Evolutionary conservation across 495 filamentous ascomycete species (phyloP).

Genomic region (Aspergillus asperescens): DNA sequence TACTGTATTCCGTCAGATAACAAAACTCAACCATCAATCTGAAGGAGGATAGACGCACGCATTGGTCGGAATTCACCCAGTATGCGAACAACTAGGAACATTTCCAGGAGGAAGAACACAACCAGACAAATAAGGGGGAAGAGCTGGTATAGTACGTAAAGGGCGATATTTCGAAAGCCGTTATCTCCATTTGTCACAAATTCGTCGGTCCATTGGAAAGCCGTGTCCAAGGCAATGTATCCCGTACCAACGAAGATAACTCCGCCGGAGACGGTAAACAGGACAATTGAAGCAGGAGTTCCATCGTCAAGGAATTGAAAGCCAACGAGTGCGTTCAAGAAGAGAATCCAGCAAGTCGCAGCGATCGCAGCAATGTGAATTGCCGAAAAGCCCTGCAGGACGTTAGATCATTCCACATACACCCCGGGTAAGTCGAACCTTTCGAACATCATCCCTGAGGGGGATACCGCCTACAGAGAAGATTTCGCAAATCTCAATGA

Average conservation of each 20-base stretch:
- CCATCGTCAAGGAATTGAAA: constrained; percentile 94
- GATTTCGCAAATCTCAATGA: constrained; percentile 92
- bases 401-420: not conserved
- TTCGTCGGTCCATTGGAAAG: constrained; percentile 74
- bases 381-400: constrained; percentile 75
- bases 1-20: constrained; percentile 39
- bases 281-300: constrained; percentile 72
- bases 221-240: constrained; percentile 94
- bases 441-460: constrained; percentile 58
- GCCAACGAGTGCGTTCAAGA: constrained; percentile 88
- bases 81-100: constrained; percentile 73
- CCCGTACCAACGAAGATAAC: constrained; percentile 83
- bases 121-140: constrained; percentile 83
- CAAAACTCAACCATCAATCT: not conserved
- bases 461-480: constrained; percentile 91
- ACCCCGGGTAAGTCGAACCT: constrained; percentile 20
- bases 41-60: constrained; percentile 52
- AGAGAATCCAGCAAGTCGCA: constrained; percentile 82
- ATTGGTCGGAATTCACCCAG: constrained; percentile 84
- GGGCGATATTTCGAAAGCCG: constrained; percentile 69
- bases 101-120: constrained; percentile 75
- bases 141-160: constrained; percentile 93
- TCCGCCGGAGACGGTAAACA: constrained; percentile 63
- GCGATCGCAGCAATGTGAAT: constrained; percentile 86
- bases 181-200: constrained; percentile 54